These are phyloP conservation scores for Schizophyllum commune DNA, from an alignment of 1,284 basidiomycete species.

Conservation along the genomic window DNA sequence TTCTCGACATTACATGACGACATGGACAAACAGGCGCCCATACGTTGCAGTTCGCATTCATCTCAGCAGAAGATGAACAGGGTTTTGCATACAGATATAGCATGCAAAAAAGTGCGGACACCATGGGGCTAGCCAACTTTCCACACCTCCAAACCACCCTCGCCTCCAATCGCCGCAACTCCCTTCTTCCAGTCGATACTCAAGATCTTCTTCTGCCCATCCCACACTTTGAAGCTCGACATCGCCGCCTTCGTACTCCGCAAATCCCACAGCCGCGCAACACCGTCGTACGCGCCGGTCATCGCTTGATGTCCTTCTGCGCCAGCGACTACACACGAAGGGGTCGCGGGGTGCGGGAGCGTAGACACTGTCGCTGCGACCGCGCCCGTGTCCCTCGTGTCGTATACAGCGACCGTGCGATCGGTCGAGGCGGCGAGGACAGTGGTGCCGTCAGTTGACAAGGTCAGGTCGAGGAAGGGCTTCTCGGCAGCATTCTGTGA, in stretches of 20 bases:
- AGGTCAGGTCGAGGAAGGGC: constrained; percentile 56
- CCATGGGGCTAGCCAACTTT: constrained; percentile 31
- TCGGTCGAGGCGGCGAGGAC: constrained; percentile 61
- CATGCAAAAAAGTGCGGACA: no score
- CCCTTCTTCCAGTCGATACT: constrained; percentile 72
- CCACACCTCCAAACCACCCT: constrained; percentile 82
- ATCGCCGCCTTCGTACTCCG: constrained; percentile 59
- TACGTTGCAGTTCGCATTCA: neutral
- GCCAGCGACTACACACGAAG: constrained; percentile 47
- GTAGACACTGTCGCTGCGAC: constrained; percentile 38
- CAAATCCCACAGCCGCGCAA: constrained; percentile 83
- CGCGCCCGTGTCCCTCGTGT: constrained; percentile 39
- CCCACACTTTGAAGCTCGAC: constrained; percentile 61
- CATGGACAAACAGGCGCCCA: neutral
- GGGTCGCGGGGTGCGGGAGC: constrained; percentile 66
- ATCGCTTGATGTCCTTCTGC: constrained; percentile 53
- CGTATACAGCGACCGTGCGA: constrained; percentile 58
- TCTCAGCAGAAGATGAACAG: no score
- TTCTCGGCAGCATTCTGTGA: constrained; percentile 57
- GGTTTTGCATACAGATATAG: no score
- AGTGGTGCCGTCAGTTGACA: constrained; percentile 32
- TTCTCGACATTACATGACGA: neutral
- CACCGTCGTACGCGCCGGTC: constrained; percentile 79
- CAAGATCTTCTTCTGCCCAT: constrained; percentile 54
- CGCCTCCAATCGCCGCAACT: constrained; percentile 72